These are phyloP conservation scores for Trichoderma virens DNA, from an alignment of 495 filamentous ascomycete species.

Conservation along the genomic window DNA sequence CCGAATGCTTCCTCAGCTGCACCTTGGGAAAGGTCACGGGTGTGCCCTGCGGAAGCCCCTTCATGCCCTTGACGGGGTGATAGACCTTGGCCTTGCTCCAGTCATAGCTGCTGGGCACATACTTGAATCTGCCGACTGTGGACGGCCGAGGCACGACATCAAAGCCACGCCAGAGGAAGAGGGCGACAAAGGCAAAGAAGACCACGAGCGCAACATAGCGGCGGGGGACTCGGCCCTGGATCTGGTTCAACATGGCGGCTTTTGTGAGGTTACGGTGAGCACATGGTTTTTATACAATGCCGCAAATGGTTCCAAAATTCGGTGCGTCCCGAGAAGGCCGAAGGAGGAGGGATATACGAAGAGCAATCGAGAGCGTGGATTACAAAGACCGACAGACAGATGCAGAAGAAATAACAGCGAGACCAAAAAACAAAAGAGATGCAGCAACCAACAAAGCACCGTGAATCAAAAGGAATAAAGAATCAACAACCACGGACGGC, in stretches of 20 bases:
- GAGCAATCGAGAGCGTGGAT: too few species aligned
- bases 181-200: neutral
- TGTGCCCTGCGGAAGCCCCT: slow-evolving; percentile 26
- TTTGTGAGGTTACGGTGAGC: neutral
- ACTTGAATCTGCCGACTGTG: slow-evolving; percentile 6
- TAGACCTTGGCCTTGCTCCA: slow-evolving; percentile 31
- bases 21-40: slow-evolving; percentile 30
- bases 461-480: too few species aligned
- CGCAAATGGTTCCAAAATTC: too few species aligned
- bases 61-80: slow-evolving; percentile 23
- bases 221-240: slow-evolving; percentile 2
- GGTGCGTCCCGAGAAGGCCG: too few species aligned
- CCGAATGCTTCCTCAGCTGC: slow-evolving; percentile 30
- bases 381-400: too few species aligned
- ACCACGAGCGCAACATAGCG: slow-evolving; percentile 7
- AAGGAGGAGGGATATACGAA: too few species aligned
- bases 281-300: neutral
- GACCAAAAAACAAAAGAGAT: too few species aligned
- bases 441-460: too few species aligned
- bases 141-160: neutral
- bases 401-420: too few species aligned
- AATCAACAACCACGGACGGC: neutral
- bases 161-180: slow-evolving; percentile 6
- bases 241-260: slow-evolving; percentile 3
- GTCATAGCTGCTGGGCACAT: slow-evolving; percentile 26